These are phyloP conservation scores for Cenchrus fungigraminus DNA, from an alignment of 176 grass and related monocot species.

Conservation along the genomic window DNA sequence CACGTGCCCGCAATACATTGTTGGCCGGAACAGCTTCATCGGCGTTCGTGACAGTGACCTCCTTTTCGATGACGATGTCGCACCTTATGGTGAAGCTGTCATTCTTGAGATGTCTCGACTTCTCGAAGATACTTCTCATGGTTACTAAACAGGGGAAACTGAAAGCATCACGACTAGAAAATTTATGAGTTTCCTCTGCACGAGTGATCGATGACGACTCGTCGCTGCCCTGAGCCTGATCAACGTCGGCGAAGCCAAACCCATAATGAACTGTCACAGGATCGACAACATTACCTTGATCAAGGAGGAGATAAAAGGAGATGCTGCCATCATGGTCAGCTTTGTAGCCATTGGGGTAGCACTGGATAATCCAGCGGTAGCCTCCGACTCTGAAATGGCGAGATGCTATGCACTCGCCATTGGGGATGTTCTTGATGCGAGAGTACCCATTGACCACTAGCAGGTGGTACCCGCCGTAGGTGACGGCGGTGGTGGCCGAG, in stretches of 20 bases:
- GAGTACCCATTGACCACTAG: conserved; percentile 14
- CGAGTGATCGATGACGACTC: neutral
- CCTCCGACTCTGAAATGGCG: conserved; percentile 10
- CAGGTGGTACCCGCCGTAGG: conserved; percentile 18
- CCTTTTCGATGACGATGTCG: neutral
- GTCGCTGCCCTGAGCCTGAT: neutral
- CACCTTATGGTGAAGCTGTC: neutral
- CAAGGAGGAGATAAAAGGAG: conserved; percentile 17
- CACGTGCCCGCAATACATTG: neutral
- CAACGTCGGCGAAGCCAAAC: conserved; percentile 1
- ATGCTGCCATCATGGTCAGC: neutral
- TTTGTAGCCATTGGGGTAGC: conserved; percentile 19
- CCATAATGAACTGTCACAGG: neutral
- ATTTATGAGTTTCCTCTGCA: neutral
- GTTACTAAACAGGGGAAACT: too few relatives aligned
- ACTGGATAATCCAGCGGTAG: conserved; percentile 9
- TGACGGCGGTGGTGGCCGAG: neutral
- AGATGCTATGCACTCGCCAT: neutral
- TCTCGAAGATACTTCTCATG: neutral
- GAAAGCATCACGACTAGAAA: neutral
- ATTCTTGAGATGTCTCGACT: neutral
- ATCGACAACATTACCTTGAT: neutral
- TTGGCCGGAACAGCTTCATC: neutral
- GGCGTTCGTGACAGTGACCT: neutral
- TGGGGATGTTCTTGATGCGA: neutral